These are phyloP conservation scores for Astraeus odoratus DNA, from an alignment of 768 basidiomycete genomes.

Conservation along the genomic window DNA sequence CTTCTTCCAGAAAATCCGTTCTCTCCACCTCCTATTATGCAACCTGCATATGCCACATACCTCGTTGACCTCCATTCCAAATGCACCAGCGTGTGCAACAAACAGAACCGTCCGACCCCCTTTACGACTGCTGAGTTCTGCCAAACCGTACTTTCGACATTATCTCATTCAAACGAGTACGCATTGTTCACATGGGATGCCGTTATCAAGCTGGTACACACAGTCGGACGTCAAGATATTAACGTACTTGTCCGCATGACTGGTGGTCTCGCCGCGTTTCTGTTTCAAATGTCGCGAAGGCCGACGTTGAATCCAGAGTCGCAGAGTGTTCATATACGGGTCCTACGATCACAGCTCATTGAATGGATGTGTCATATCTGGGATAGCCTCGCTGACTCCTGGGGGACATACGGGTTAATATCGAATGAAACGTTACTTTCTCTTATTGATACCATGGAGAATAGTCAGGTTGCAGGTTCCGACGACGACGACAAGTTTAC, in stretches of 20 bases:
- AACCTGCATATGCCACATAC: conserved; percentile 41
- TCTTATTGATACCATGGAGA: conserved; percentile 20
- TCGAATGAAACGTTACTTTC: conserved; percentile 8
- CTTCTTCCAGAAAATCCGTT: conserved; percentile 21
- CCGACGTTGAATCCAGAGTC: too few species aligned
- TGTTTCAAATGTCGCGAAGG: not conserved
- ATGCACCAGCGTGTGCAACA: conserved; percentile 26
- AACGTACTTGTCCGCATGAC: conserved; percentile 27
- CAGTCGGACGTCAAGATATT: conserved; percentile 25
- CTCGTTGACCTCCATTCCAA: conserved; percentile 37
- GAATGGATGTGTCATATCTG: conserved; percentile 19
- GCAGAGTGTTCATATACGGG: too few species aligned
- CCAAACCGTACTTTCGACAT: conserved; percentile 11
- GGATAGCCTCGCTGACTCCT: conserved; percentile 12
- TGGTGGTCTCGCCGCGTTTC: conserved; percentile 20
- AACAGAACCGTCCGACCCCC: not conserved
- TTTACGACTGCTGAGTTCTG: conserved; percentile 26
- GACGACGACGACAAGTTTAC: conserved; percentile 2
- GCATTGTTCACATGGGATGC: conserved; percentile 40
- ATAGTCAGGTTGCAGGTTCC: conserved; percentile 14
- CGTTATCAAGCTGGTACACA: conserved; percentile 29
- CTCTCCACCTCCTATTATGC: conserved; percentile 29
- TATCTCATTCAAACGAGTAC: conserved; percentile 18
- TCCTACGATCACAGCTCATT: not conserved
- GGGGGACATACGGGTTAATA: not conserved